Conservation (phyloP, 192 early-diverging fungal genomes). For the Linnemannia zychae region DNA sequence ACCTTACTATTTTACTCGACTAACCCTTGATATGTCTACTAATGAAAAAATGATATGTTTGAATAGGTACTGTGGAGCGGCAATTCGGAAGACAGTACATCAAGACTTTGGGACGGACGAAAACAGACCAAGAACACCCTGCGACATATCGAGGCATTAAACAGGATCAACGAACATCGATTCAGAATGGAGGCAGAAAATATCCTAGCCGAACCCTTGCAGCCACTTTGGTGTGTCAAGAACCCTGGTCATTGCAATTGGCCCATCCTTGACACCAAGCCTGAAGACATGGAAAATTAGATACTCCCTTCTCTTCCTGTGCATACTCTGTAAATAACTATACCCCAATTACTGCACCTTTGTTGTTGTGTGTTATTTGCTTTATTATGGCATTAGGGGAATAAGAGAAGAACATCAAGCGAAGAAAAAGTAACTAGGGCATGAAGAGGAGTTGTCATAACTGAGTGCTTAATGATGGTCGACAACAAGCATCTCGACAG, state of each 20-base stretch:
- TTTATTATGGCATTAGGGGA: conserved; percentile 3
- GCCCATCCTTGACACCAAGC: conserved; percentile 41
- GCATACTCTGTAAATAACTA: not conserved
- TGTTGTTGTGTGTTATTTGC: not conserved
- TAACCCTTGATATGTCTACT: not conserved
- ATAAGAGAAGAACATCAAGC: not conserved
- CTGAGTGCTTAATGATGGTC: conserved; percentile 10
- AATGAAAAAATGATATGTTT: not conserved
- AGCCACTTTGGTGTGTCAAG: conserved; percentile 82
- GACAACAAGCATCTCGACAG: conserved; percentile 45
- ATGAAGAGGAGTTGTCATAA: not conserved
- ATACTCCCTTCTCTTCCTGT: not conserved
- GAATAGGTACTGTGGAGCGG: conserved; percentile 70
- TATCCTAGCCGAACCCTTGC: conserved; percentile 76
- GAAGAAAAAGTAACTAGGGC: not conserved
- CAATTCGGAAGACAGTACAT: conserved; percentile 63
- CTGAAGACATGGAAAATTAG: conserved; percentile 13
- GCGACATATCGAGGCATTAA: conserved; percentile 69
- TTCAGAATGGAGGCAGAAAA: conserved; percentile 78
- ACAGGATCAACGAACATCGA: conserved; percentile 78
- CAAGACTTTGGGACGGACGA: conserved; percentile 59
- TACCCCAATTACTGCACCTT: not conserved
- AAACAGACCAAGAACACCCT: conserved; percentile 61
- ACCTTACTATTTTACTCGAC: not conserved
- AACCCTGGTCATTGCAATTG: conserved; percentile 61